phyloP scores from a whole-genome alignment of 2,329 filamentous ascomycete species.

The Ophiostoma novo-ulmi region DNA sequence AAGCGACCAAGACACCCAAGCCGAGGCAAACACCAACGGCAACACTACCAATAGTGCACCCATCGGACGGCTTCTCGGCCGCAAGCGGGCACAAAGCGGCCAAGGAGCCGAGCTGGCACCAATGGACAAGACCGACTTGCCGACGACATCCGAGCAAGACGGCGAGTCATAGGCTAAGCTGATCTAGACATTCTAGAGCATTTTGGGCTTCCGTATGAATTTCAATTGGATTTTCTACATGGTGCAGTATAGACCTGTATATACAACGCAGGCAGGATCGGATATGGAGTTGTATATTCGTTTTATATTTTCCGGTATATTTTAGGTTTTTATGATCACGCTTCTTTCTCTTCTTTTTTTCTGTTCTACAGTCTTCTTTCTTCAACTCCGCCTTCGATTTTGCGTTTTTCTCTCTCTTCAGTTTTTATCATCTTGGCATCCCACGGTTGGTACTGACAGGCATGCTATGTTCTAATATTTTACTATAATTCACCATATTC shows the following conservation, averaged over 20 bases:
- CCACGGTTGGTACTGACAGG: background rate
- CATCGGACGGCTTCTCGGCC: slow-evolving; percentile 58
- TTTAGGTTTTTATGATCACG: too few relatives aligned
- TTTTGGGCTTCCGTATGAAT: too few relatives aligned
- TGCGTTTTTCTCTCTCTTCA: background rate
- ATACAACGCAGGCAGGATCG: background rate
- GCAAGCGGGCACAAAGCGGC: slow-evolving; percentile 66
- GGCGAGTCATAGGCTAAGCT: background rate
- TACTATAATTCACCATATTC: background rate
- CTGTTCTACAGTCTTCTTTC: background rate
- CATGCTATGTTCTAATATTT: background rate
- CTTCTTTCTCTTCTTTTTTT: background rate
- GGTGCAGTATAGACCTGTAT: background rate
- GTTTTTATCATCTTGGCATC: background rate
- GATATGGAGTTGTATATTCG: background rate
- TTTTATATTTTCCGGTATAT: background rate
- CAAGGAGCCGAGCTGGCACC: slow-evolving; percentile 66
- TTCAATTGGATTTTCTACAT: background rate
- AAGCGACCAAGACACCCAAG: slow-evolving; percentile 42
- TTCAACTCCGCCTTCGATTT: background rate
- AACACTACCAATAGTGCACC: slow-evolving; percentile 32
- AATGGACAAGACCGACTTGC: slow-evolving; percentile 32
- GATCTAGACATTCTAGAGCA: too few relatives aligned
- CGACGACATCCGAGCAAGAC: background rate
- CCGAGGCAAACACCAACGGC: background rate